Evolutionary conservation across 2,329 filamentous ascomycete genomes (phyloP), one percentile per base, ranked within the genome.

Genomic region (Alternaria brassicicola): DNA sequence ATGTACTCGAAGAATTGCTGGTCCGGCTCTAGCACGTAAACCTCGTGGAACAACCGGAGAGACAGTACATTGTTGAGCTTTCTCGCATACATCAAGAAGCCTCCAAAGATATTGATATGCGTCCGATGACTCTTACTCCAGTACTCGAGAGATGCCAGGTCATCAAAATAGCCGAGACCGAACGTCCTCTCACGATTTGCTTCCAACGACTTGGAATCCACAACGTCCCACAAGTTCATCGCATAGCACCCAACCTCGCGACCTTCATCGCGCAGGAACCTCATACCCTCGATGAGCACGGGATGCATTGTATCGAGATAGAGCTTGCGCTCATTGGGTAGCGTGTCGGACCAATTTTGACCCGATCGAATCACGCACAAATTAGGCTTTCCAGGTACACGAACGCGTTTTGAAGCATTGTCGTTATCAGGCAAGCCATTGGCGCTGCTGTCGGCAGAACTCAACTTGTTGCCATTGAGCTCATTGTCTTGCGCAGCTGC

Each of bases 291-390:
- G 17, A 70, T 68, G 6, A 83, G 69, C 1, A 80, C 77, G 0
- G 80, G 80, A 52, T 82, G 79, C 78, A 82, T 81, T 4, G 76
- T 80, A 25, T 75, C 71, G 9, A 82, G 69, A 60, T 82, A 83
- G 2, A 82, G 62, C 42, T 76, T 71, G 1, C 79, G 73, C 68
- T 83, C 80, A 26, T 76, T 72, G 2, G 78, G 76, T 4, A 67
- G 56, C 2, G 79, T 80, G 23, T 66, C 72, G 0, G 74, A 76
- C 80, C 79, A 82, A 57, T 82, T 80, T 59, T 82, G 81, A 0
- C 79, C 80, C 0, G 80, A 82, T 25, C 79, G 76, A 35, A 82
- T 82, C 15, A 82, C 69, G 30, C 74, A 71, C 4, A 82, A 69
- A 55, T 82, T 82, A 53, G 72, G 67, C 58, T 70, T 76, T 1